phyloP scores from a whole-genome alignment of 192 early-diverging fungal genomes.

The Globomyces pollinis-pini region DNA sequence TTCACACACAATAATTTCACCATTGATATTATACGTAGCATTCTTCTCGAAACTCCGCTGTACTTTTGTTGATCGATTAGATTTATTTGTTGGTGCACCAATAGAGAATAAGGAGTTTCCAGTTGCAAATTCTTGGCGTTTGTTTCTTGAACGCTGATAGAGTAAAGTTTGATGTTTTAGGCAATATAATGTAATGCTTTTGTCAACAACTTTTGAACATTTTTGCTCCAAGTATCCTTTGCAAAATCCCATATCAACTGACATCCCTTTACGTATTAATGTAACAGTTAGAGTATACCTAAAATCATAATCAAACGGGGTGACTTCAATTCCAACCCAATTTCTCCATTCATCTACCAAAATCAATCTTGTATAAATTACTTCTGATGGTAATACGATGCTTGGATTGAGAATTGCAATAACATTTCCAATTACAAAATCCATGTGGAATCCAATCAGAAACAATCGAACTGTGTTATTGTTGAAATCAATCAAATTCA shows the following conservation, averaged over 20 bases:
- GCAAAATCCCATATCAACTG: constrained; percentile 3
- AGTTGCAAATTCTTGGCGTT: constrained; percentile 2
- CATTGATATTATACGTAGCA: background rate
- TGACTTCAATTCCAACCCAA: no score
- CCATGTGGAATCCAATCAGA: background rate
- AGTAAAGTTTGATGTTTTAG: background rate
- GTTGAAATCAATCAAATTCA: no score
- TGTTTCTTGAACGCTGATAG: background rate
- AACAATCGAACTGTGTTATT: background rate
- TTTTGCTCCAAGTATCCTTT: background rate
- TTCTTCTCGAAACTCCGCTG: background rate
- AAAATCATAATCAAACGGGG: background rate
- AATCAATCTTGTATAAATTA: no score
- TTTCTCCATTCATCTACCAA: no score
- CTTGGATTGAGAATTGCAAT: background rate
- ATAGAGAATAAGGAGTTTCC: background rate
- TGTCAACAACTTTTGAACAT: background rate
- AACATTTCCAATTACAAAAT: background rate
- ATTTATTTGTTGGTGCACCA: background rate
- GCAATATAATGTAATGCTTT: background rate
- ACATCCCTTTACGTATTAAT: background rate
- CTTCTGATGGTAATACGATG: background rate
- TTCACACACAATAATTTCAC: background rate
- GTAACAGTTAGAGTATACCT: background rate
- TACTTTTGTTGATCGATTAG: background rate